phyloP scores from a whole-genome alignment of 2,329 filamentous ascomycete genomes.

The Pyrenophora seminiperda region DNA sequence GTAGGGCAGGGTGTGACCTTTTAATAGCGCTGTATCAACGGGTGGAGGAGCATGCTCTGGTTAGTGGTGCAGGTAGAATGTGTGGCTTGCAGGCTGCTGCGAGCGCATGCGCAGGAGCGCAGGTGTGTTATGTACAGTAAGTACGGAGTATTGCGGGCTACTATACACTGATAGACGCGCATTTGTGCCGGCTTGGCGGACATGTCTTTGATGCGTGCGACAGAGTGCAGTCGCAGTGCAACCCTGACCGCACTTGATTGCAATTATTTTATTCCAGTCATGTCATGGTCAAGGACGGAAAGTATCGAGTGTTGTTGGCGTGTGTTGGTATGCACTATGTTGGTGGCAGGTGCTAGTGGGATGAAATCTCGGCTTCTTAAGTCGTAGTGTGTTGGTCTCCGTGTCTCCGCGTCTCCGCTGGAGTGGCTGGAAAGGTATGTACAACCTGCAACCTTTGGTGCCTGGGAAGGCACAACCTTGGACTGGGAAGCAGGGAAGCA shows the following conservation, averaged over 20 bases:
- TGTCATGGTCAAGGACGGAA: constrained; percentile 9
- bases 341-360: no score
- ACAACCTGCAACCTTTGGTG: no score
- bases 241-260: neutral
- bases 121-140: no score
- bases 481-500: no score
- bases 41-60: constrained; percentile 11
- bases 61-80: constrained; percentile 22
- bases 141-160: constrained; percentile 18
- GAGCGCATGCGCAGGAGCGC: no score
- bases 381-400: no score
- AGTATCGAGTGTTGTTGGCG: neutral
- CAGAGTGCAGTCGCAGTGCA: neutral
- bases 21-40: constrained; percentile 29
- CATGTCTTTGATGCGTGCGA: constrained; percentile 4
- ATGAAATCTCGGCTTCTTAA: no score
- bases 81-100: constrained; percentile 31
- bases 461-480: no score
- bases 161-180: constrained; percentile 6
- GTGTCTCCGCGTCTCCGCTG: no score
- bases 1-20: constrained; percentile 26
- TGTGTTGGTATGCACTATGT: no score
- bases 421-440: no score
- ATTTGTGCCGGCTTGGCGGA: constrained; percentile 22
- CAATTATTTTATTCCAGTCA: no score